Percentiles rank a stretch among this genome's conserved stretches.
Evolutionary conservation across 768 basidiomycete species (phyloP).

Genomic region (Goffeauzyma gilvescens): DNA sequence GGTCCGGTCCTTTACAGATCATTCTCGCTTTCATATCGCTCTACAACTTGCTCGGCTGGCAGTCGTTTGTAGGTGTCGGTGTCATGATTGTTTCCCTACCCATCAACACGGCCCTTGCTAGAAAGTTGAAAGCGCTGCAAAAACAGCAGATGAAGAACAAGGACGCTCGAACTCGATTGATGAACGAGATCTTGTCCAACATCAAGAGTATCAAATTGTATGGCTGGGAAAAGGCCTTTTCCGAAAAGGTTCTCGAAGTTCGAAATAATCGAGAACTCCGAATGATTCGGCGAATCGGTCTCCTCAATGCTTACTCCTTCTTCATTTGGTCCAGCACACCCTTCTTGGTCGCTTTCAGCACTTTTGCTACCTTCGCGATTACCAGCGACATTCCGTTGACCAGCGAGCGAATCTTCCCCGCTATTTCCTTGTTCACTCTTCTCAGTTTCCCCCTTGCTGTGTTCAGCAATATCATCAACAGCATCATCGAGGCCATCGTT

Average conservation of each 20-base stretch:
- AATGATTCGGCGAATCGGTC: constrained; percentile 64
- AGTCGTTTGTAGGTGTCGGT: constrained; percentile 70
- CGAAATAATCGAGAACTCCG: constrained; percentile 62
- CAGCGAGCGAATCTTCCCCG: constrained; percentile 84
- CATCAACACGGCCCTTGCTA: constrained; percentile 21
- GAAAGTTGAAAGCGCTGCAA: constrained; percentile 41
- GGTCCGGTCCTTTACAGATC: constrained; percentile 74
- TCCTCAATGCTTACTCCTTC: constrained; percentile 42
- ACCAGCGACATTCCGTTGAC: constrained; percentile 47
- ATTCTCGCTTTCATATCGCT: constrained; percentile 72
- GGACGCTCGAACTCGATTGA: constrained; percentile 43
- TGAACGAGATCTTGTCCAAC: constrained; percentile 84
- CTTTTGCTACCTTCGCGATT: constrained; percentile 33
- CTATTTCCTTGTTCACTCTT: constrained; percentile 44
- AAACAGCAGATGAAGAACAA: constrained; percentile 83
- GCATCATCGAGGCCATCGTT: constrained; percentile 68
- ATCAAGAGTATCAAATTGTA: constrained; percentile 56
- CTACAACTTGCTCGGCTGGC: constrained; percentile 77
- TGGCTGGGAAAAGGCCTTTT: constrained; percentile 86
- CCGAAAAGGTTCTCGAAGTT: constrained; percentile 47
- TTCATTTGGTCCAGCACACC: constrained; percentile 30
- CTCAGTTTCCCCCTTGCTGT: constrained; percentile 29
- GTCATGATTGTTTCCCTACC: constrained; percentile 48
- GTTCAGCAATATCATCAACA: constrained; percentile 35
- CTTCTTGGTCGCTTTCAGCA: constrained; percentile 28